Evolutionary conservation across 140 eudicot genomes (phyloP), one percentile per base, ranked within the genome.

Genomic region (Senecio squalidus): DNA sequence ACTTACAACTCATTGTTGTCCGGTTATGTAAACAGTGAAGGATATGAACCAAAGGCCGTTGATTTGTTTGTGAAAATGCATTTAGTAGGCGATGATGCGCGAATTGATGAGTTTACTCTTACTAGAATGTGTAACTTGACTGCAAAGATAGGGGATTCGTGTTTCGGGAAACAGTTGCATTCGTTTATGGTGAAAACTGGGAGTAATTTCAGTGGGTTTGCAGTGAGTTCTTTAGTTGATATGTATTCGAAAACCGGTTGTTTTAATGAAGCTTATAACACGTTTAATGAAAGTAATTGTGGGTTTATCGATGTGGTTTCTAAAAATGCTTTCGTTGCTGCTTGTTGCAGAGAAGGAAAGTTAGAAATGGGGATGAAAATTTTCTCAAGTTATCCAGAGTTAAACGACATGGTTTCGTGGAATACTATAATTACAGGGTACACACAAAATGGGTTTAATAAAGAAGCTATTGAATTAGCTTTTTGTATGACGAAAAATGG

Each of bases 161-260:
- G 39, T 4, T 68, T 66, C 52, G 96, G 89, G 49, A 77, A 43
- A 27, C 96, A 87, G 16, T 26, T 92, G 75, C 98, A 92, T 57
- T 74, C 84, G 3, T 73, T 56, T 30, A 92, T 92, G 96, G 77
- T 81, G 49, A 87, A 84, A 77, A 92, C 84, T 22, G 92, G 79
- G n/a, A 87, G 81, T 50, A 30, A 77, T 58, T 46, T 50, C 11
- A 84, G 80, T 31, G 55, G 57, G 55, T 92, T 86, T 60, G 80
- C 92, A 1, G 74, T 73, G 40, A 92, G 95, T 73, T 76, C 95
- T 30, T 57, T 92, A 8, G 63, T 87, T 38, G 95, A 84, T 38
- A 92, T 92, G 98, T 92, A 92, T 64, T 92, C 96, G 0, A 92
- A 87, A 76, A 77, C 80, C 47, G 86, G 91, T 72, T 80, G 79